phyloP scores from a whole-genome alignment of 257 asterid genomes.

The Capsicum rhomboideum region DNA sequence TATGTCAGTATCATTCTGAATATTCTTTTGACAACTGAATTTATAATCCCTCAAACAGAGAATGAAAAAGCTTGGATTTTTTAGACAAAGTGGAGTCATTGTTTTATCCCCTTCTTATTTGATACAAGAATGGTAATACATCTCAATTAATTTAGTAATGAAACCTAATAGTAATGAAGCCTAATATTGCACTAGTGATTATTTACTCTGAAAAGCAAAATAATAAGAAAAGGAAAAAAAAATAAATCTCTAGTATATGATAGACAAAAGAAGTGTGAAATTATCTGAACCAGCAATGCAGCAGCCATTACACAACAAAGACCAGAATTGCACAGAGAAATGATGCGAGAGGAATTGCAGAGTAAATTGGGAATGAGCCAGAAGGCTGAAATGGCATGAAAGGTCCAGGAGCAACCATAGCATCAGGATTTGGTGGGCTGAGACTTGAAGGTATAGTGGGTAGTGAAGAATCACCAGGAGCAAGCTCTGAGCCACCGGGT shows the following conservation, averaged over 20 bases:
- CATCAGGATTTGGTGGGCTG: conserved; percentile 97
- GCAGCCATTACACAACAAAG: conserved; percentile 16
- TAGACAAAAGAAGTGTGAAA: not conserved
- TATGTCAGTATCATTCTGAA: not conserved
- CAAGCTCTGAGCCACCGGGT: conserved; percentile 54
- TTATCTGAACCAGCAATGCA: conserved; percentile 10
- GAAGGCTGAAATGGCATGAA: conserved; percentile 30
- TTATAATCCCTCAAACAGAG: not conserved
- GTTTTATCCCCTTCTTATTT: not conserved
- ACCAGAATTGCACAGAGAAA: conserved; percentile 20
- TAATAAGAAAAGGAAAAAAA: not conserved
- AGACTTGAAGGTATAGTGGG: conserved; percentile 87
- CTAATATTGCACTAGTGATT: not conserved
- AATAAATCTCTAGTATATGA: not conserved
- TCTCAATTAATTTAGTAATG: not conserved
- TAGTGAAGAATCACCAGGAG: conserved; percentile 59
- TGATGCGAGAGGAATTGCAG: conserved; percentile 22
- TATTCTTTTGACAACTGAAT: not conserved
- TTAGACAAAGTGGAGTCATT: not conserved
- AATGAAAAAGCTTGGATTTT: not conserved
- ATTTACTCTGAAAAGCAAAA: not conserved
- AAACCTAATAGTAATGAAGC: not conserved
- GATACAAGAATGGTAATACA: not conserved
- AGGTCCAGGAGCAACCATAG: conserved; percentile 45
- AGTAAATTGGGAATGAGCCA: conserved; percentile 34